Base-by-base conservation (phyloP, 176 grass and related monocot species). In the Phragmites australis region DNA sequence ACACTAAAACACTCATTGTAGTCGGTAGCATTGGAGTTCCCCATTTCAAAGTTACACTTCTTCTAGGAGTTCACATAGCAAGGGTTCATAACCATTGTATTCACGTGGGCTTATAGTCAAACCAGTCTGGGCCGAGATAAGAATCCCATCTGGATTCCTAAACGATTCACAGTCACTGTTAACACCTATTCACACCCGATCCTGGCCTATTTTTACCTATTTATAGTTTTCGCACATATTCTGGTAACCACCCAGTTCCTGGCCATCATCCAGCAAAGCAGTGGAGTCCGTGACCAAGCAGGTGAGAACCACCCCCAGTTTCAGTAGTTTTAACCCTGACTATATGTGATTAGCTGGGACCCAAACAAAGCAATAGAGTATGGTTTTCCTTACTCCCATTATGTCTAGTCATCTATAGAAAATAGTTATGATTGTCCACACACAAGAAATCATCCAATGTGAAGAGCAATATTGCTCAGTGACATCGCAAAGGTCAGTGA, bases 361-460 rank as follows among this genome's bases (percentile, higher is more conserved):
- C 27, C 27, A 80, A 72, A 73, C 9, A 72, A 80, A 80, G 37
- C 19, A 60, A 32, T 32, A 29, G 47, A 42, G 23, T 44, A 12
- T n/a, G 39, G 9, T 60, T 63, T 85, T 5, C 34, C 27, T 23
- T 25, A 51, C 11, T 23, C 39, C 41, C 9, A 16, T 60, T 83
- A 65, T 44, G 56, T 79, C 37, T 79, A 70, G 44, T 54, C 18
- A 26, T 72, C 67, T 46, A 26, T 65, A 60, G 15, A 66, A 65
- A 47, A 23, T 73, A 22, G 34, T 46, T 6, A 85, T 45, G 12
- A 48, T 52, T 8, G 40, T 37, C 5, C 34, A 37, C 34, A 37
- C 34, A 37, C 23, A 71, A 71, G 30, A 71, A 49, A 71, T 43
- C 43, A 50, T 48, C 68, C 68, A 71, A 32, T 18, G 26, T 17